phyloP scores from a whole-genome alignment of 208 protist genomes.

The Angomonas deanei region DNA sequence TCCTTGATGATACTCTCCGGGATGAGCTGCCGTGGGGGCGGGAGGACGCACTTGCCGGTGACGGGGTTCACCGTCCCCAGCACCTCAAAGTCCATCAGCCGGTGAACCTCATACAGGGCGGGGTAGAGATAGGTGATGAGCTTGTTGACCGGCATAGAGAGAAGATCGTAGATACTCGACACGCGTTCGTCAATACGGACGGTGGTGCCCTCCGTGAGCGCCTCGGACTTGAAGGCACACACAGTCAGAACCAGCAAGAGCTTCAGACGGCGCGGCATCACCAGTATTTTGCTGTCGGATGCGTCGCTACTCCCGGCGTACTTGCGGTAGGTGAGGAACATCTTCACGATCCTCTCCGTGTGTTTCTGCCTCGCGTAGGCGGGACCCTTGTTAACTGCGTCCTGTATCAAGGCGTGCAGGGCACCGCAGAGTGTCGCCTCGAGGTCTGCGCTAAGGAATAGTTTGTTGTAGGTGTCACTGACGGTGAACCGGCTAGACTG shows the following conservation, averaged over 20 bases:
- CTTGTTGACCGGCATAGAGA: constrained; percentile 60
- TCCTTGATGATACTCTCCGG: constrained; percentile 59
- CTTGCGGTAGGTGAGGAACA: constrained; percentile 79
- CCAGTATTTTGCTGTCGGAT: constrained; percentile 40
- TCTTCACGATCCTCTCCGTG: constrained; percentile 49
- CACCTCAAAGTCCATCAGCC: constrained; percentile 27
- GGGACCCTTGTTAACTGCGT: constrained; percentile 77
- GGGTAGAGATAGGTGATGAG: constrained; percentile 83
- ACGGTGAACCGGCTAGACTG: constrained; percentile 69
- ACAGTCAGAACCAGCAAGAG: constrained; percentile 87
- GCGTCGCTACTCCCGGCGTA: constrained; percentile 41
- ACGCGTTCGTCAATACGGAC: constrained; percentile 80
- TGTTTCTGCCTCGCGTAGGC: constrained; percentile 42
- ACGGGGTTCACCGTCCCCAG: constrained; percentile 39
- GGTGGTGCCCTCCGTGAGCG: constrained; percentile 67
- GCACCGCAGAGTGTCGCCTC: constrained; percentile 70
- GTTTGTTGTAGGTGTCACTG: constrained; percentile 28
- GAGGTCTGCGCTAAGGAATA: constrained; percentile 81
- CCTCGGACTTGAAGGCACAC: constrained; percentile 77
- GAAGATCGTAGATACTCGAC: constrained; percentile 63
- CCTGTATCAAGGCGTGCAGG: constrained; percentile 42
- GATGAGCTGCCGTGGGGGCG: constrained; percentile 51
- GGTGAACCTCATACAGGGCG: constrained; percentile 68
- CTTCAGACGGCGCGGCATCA: constrained; percentile 91
- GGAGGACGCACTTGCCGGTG: constrained; percentile 58